These are phyloP conservation scores for Henckelia pumila DNA, from an alignment of 257 asterid species.

Conservation along the genomic window DNA sequence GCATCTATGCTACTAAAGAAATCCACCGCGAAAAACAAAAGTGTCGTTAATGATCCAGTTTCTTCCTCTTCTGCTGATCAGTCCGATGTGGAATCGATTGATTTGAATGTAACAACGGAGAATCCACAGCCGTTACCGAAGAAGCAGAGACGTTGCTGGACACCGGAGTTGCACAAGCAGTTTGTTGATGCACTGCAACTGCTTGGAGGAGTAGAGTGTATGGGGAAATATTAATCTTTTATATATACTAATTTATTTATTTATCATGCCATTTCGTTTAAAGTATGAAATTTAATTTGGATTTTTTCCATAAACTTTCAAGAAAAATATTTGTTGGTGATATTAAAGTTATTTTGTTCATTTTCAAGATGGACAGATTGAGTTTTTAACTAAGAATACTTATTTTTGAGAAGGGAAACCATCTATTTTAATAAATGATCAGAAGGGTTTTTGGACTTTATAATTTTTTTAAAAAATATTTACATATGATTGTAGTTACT, in stretches of 20 bases:
- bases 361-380: too few species aligned
- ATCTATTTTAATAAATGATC: too few species aligned
- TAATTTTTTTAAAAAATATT: background rate
- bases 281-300: too few species aligned
- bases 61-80: constrained; percentile 32
- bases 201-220: constrained; percentile 7
- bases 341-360: too few species aligned
- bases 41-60: constrained; percentile 23
- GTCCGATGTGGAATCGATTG: constrained; percentile 18
- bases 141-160: constrained; percentile 79
- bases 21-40: constrained; percentile 10
- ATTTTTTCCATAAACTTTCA: too few species aligned
- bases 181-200: constrained; percentile 54
- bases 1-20: constrained; percentile 43
- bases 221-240: too few species aligned
- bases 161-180: constrained; percentile 53
- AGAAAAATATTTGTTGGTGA: too few species aligned
- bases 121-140: constrained; percentile 26
- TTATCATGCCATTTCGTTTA: too few species aligned
- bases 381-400: too few species aligned
- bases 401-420: too few species aligned
- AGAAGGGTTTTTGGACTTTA: too few species aligned
- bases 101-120: constrained; percentile 20
- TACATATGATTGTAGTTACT: background rate
- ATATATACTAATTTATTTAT: too few species aligned